Evolutionary conservation across 306 rosid genomes (phyloP), one percentile per base, ranked within the genome.

Genomic region (Trichosanthes cucumerina): DNA sequence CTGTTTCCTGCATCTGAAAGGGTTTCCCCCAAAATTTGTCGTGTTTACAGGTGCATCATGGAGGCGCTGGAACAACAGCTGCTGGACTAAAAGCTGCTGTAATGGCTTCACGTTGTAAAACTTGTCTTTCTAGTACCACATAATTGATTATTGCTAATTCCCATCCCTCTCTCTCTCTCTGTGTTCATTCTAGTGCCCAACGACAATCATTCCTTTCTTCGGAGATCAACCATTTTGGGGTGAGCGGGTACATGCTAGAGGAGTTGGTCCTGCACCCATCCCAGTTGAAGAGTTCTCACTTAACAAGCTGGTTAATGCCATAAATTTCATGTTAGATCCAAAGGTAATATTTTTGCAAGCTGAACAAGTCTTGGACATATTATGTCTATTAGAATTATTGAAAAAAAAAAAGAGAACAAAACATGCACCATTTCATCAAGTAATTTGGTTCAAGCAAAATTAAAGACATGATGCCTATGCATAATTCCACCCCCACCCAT

Each of bases 221-320:
- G 99, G 98, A 39, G 99, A 96, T 85, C 99, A 96, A 87, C 98
- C 96, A 73, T 96, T 96, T 88, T 96, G 99, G 99, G 99, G 99
- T 62, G 97, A 96, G 19, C 92, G 92, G 69, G 98, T 96, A 49
- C 90, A 91, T 86, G 98, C 83, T 47, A 89, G 97, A 89, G 93
- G 94, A 86, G 96, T 96, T 46, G 99, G 98, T 81, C 98, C 99
- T 81, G 77, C 88, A 69, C 97, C 99, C 79, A 93, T 96, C 50
- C 94, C 97, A 44, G 88, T 96, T 52, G 99, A 93, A 36, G 97
- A 91, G 90, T 96, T 96, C 82, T 86, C 98, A 44, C 96, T 96
- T 88, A 80, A 83, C 46, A 96, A 91, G 86, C 86, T 96, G 89
- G 85, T 93, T 75, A 87, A 71, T 28, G 90, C 99, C 21, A 91